Conservation (phyloP, 1,284 basidiomycete genomes). For the Peniophora sp. region DNA sequence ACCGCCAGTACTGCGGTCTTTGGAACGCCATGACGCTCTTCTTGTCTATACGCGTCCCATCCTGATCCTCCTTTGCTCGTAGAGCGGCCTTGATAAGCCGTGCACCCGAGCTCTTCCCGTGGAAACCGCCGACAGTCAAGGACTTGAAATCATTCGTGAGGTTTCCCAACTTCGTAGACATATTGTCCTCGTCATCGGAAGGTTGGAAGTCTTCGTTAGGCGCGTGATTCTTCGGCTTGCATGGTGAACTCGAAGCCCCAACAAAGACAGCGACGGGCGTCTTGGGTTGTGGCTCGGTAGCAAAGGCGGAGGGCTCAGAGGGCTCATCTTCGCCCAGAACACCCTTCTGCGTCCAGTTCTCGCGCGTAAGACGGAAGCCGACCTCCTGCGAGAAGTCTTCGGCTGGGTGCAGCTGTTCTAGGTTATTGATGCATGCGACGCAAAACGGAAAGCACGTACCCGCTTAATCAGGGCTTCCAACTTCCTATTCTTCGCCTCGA, state of each 20-base stretch:
- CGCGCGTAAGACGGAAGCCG: conserved; percentile 32
- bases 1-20: not conserved
- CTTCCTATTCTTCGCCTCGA: conserved; percentile 65
- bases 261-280: not conserved
- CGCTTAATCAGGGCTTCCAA: conserved; percentile 61
- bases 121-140: conserved; percentile 38
- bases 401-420: conserved; percentile 38
- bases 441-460: conserved; percentile 31
- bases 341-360: conserved; percentile 26
- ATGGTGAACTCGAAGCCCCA: not conserved
- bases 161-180: not conserved
- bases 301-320: not conserved
- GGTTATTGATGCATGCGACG: not conserved
- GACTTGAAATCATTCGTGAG: conserved; percentile 14
- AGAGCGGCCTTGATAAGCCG: conserved; percentile 60
- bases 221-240: not conserved
- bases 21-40: not conserved
- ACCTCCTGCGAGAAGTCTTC: conserved; percentile 41
- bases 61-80: conserved; percentile 59
- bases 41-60: conserved; percentile 7
- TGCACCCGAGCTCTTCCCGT: conserved; percentile 65
- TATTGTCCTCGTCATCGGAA: conserved; percentile 24
- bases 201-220: conserved; percentile 18
- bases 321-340: not conserved
- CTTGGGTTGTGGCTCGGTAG: not conserved